Evolutionary conservation across 345 rosid genomes (phyloP).

Genomic region (Sapria himalayana): DNA sequence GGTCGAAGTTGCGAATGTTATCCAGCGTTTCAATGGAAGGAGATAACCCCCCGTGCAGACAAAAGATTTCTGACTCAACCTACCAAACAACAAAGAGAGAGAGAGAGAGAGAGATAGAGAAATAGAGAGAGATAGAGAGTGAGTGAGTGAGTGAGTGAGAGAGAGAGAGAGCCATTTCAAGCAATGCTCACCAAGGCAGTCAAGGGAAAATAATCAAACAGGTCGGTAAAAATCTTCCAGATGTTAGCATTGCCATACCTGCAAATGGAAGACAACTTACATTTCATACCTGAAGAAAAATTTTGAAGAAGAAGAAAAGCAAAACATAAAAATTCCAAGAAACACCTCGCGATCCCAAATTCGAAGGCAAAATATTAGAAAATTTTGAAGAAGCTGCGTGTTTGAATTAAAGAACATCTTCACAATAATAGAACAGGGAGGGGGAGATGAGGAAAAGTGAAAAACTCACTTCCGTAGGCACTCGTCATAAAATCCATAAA

Average conservation of each 20-base stretch:
- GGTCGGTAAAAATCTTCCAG: conserved; percentile 82
- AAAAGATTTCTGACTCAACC: conserved; percentile 93
- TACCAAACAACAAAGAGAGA: conserved; percentile 13
- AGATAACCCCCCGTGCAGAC: conserved; percentile 85
- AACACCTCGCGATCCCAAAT: neutral
- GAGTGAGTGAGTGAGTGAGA: conserved; percentile 1
- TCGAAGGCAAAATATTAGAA: neutral
- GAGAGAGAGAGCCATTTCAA: neutral
- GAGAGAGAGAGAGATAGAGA: conserved; percentile 3
- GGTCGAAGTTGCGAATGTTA: conserved; percentile 75
- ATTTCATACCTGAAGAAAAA: neutral
- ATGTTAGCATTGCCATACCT: conserved; percentile 94
- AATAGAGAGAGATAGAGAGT: neutral
- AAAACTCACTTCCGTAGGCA: conserved; percentile 91
- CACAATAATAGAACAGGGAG: too few species aligned
- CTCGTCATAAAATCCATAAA: conserved; percentile 96
- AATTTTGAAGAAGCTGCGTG: neutral
- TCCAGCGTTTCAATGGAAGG: conserved; percentile 85
- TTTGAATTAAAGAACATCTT: too few species aligned
- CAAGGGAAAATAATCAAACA: conserved; percentile 85
- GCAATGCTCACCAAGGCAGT: conserved; percentile 77
- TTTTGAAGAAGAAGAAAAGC: neutral
- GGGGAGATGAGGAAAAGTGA: conserved; percentile 5
- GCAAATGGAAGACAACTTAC: conserved; percentile 13
- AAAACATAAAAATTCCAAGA: neutral